Evolutionary conservation across 2,329 filamentous ascomycete species (phyloP).

Genomic region (Colletotrichum sp.): DNA sequence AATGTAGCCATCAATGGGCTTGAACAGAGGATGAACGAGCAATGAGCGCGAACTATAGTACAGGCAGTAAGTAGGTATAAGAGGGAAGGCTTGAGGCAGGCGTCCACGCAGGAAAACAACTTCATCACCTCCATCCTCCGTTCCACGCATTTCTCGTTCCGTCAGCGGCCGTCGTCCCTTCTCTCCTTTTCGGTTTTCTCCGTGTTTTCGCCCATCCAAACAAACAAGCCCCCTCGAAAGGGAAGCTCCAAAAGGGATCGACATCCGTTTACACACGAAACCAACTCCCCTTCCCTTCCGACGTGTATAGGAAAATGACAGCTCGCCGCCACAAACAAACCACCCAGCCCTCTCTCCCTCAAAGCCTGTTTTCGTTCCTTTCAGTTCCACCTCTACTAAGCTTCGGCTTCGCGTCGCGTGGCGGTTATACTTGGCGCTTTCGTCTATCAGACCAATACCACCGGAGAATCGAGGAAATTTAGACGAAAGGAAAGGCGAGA

Average conservation of each 20-base stretch:
- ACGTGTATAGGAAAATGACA: not conserved
- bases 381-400: not conserved
- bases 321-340: slow-evolving; percentile 9
- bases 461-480: slow-evolving; percentile 3
- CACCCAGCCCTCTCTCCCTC: not conserved
- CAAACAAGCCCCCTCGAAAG: not conserved
- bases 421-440: not conserved
- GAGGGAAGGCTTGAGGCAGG: slow-evolving; percentile 18
- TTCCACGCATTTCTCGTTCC: slow-evolving; percentile 18
- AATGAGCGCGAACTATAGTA: slow-evolving; percentile 21
- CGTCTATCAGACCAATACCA: slow-evolving; percentile 10
- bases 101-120: slow-evolving; percentile 21
- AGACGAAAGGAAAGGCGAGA: slow-evolving; percentile 6
- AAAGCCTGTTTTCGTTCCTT: not conserved
- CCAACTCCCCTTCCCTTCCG: not conserved
- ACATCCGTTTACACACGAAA: not conserved
- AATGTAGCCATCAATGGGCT: not conserved
- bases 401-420: not conserved
- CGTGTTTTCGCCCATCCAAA: not conserved
- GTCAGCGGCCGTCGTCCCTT: not conserved
- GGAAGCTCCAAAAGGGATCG: not conserved
- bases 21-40: slow-evolving; percentile 25
- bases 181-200: not conserved
- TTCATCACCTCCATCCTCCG: slow-evolving; percentile 9
- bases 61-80: slow-evolving; percentile 22